phyloP scores from a whole-genome alignment of 192 early-diverging fungal species.

The Jimgerdemannia lactiflua region DNA sequence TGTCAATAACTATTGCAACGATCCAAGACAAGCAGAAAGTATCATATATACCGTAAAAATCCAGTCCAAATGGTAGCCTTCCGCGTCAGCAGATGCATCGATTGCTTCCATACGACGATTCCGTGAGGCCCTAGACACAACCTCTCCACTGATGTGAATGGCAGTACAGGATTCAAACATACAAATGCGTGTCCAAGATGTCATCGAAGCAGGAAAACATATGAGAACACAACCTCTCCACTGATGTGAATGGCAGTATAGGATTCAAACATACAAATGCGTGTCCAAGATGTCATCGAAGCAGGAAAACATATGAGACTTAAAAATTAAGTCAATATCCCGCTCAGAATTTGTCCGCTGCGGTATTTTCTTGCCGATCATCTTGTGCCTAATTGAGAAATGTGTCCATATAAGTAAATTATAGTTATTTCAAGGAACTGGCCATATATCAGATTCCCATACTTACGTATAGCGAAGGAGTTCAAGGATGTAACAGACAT shows the following conservation, averaged over 20 bases:
- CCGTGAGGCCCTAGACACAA: slow-evolving; percentile 19
- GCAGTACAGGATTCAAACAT: slow-evolving; percentile 10
- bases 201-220: slow-evolving; percentile 22
- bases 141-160: slow-evolving; percentile 18
- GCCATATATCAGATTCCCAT: slow-evolving; percentile 1
- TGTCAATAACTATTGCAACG: not conserved
- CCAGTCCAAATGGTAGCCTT: slow-evolving; percentile 22
- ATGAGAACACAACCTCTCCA: slow-evolving; percentile 11
- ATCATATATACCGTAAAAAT: slow-evolving; percentile 20
- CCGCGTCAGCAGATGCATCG: slow-evolving; percentile 18
- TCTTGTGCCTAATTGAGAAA: slow-evolving; percentile 14
- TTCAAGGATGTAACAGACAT: slow-evolving; percentile 21
- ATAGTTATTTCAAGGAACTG: not conserved
- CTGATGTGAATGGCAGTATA: slow-evolving; percentile 17
- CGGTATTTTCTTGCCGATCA: slow-evolving; percentile 15
- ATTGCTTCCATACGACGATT: slow-evolving; percentile 14
- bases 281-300: slow-evolving; percentile 15
- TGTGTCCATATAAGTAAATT: not conserved
- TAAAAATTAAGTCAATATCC: slow-evolving; percentile 13
- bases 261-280: slow-evolving; percentile 13
- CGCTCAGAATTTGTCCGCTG: slow-evolving; percentile 11
- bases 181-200: slow-evolving; percentile 12
- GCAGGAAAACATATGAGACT: slow-evolving; percentile 17
- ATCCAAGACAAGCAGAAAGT: not conserved
- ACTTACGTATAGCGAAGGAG: slow-evolving; percentile 15